These are phyloP conservation scores for Echium plantagineum DNA, from an alignment of 257 asterid genomes.

Conservation along the genomic window DNA sequence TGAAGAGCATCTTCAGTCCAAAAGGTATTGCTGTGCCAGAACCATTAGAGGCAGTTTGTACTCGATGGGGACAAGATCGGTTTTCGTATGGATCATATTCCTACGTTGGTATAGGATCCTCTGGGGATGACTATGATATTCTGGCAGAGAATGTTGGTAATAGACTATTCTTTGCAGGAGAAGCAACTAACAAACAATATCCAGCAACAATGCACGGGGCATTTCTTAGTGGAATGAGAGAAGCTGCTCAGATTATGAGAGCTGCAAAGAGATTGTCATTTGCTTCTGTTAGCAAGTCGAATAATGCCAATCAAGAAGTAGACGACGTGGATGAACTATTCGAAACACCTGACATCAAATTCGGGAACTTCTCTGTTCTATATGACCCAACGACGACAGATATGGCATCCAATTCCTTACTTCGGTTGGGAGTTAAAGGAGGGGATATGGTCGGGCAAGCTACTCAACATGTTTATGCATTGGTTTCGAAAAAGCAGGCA, in stretches of 20 bases:
- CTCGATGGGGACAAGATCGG: conserved; percentile 97
- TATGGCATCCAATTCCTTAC: conserved; percentile 39
- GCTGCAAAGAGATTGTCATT: conserved; percentile 36
- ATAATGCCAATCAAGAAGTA: conserved; percentile 15
- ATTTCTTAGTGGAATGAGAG: conserved; percentile 95
- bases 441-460: conserved; percentile 19
- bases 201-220: conserved; percentile 99
- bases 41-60: conserved; percentile 86
- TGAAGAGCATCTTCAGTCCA: conserved; percentile 86
- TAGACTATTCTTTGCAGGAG: conserved; percentile 94
- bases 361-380: conserved; percentile 54
- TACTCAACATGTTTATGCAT: conserved; percentile 37
- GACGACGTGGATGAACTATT: conserved; percentile 40
- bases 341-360: conserved; percentile 53
- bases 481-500: conserved; percentile 49
- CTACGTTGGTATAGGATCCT: conserved; percentile 88
- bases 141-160: conserved; percentile 78
- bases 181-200: conserved; percentile 90
- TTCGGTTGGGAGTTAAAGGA: conserved; percentile 42
- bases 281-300: conserved; percentile 20
- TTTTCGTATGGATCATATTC: conserved; percentile 90
- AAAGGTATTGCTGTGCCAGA: conserved; percentile 97
- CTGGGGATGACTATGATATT: conserved; percentile 94
- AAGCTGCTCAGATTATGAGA: conserved; percentile 85
- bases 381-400: conserved; percentile 48